Conservation (phyloP, 257 asterid genomes). For the Solanum chmielewskii region DNA sequence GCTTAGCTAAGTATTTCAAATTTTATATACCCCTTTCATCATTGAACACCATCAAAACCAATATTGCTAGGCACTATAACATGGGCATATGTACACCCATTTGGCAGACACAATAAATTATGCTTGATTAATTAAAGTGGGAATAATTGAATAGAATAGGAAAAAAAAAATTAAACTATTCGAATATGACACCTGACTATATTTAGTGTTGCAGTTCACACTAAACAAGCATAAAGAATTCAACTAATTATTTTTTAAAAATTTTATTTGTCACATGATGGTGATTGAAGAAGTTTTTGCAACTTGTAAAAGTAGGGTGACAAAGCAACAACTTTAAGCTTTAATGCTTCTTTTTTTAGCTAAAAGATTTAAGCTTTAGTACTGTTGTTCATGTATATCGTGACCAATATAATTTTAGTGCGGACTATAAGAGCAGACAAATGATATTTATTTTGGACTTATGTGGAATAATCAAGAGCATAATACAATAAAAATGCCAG, state of each 20-base stretch:
- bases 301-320: background rate
- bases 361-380: no score
- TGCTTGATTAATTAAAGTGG: background rate
- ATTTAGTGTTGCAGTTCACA: background rate
- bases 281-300: background rate
- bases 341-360: background rate
- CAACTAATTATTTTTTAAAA: background rate
- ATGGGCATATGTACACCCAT: conserved; percentile 21
- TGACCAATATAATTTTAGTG: background rate
- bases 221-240: background rate
- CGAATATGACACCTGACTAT: background rate
- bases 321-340: background rate
- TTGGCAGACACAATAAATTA: conserved; percentile 20
- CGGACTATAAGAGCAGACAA: conserved; percentile 1
- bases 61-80: conserved; percentile 7
- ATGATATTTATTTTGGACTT: background rate
- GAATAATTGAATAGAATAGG: background rate
- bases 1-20: background rate
- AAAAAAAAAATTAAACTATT: background rate
- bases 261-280: background rate
- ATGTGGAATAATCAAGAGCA: background rate
- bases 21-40: background rate
- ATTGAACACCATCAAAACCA: background rate
- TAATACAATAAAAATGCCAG: background rate
- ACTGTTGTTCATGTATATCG: background rate